phyloP scores from a whole-genome alignment of 371 early-diverging fungal species.

The Mortierella sp. region DNA sequence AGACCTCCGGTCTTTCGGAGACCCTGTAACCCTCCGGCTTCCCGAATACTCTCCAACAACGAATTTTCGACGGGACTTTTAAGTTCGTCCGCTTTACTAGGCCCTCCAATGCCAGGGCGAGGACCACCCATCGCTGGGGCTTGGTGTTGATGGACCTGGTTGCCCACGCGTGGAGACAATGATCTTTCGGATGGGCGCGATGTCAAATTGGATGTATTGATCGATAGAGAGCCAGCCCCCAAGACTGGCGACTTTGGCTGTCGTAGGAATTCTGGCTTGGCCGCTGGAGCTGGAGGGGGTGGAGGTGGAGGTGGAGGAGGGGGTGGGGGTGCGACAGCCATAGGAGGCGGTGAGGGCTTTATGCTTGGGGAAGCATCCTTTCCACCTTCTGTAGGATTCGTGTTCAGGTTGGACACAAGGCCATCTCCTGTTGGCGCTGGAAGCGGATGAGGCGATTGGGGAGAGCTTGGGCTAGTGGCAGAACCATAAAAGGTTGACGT shows the following conservation, averaged over 20 bases:
- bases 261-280: slow-evolving; percentile 2
- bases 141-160: not conserved
- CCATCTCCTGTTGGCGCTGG: slow-evolving; percentile 1
- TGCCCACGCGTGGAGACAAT: not conserved
- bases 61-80: slow-evolving; percentile 33
- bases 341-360: not conserved
- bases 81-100: not conserved
- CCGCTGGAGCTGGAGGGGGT: slow-evolving; percentile 14
- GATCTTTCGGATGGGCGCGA: too few relatives aligned
- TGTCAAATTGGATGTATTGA: slow-evolving; percentile 17
- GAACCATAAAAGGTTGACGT: slow-evolving; percentile 34
- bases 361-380: not conserved
- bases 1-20: slow-evolving; percentile 47
- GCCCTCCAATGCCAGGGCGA: too few relatives aligned
- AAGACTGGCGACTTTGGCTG: not conserved
- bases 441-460: slow-evolving; percentile 31
- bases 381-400: not conserved
- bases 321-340: not conserved
- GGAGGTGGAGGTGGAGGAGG: slow-evolving; percentile 36
- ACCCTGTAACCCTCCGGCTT: slow-evolving; percentile 44
- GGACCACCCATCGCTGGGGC: not conserved
- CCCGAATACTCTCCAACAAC: slow-evolving; percentile 41
- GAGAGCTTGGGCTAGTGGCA: slow-evolving; percentile 32
- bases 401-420: not conserved
- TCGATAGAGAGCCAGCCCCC: slow-evolving; percentile 2